Base-by-base conservation (phyloP, 2,329 filamentous ascomycete species). In the Paraphaeosphaeria minitans region DNA sequence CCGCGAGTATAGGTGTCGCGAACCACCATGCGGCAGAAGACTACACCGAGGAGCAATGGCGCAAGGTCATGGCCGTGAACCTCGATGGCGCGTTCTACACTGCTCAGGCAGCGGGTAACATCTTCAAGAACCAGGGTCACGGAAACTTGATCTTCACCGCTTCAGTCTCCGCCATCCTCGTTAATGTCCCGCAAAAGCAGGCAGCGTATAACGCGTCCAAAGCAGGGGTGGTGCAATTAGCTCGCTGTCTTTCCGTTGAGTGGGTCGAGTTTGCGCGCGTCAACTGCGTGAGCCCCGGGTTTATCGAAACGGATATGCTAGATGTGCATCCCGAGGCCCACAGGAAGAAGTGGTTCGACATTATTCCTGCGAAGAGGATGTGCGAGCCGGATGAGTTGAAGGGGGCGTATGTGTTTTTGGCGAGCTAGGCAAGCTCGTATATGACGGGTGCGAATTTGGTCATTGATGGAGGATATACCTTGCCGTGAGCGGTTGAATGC, bases 271-370 rank as follows among this genome's bases (percentile, higher is more conserved):
- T 69, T 41, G 62, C 62, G 73, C 87, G 90, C 39, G 90, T 92
- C 73, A 93, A 93, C 84, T 88, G 86, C 78, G 92, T 93, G 79
- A 90, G 86, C 16, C 90, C 90, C n/a, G 90, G 90, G 31, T 93
- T 93, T 82, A 93, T 93, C 89, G 89, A 92, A 81, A 93, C 90
- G 9, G 89, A 88, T 10, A 83, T 64, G 61, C 35, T 64, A 31
- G 50, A 55, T 42, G 50, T 60, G 70, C 63, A 78, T 43, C 72
- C 78, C 10, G 70, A 76, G 50, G 60, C 66, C 43, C 57, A 65
- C 56, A 61, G 59, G 52, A 69, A 75, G 6, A 63, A 67, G 29
- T 79, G 77, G 77, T 58, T 75, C 33, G 71, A 72, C 51, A 67
- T 71, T 56, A 75, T 78, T n/a, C 77, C 76, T 1, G 66, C 76